Evolutionary conservation across 768 basidiomycete species (phyloP).

Genomic region (Podaxis sp.): DNA sequence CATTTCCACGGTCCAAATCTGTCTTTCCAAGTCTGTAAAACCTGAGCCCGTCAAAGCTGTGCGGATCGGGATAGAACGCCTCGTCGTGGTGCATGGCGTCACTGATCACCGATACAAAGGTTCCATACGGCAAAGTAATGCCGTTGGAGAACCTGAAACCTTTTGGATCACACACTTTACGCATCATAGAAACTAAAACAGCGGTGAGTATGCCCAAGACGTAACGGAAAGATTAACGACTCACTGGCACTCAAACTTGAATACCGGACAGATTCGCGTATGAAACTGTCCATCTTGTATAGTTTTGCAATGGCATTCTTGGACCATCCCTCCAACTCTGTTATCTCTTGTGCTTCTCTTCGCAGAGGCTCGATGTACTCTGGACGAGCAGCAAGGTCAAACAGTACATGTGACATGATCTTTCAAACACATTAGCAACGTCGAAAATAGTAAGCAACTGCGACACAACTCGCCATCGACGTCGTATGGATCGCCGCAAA

Average conservation of each 20-base stretch:
- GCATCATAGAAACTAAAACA: conserved; percentile 24
- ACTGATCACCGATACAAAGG: conserved; percentile 13
- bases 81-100: conserved; percentile 9
- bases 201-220: neutral
- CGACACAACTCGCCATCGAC: conserved; percentile 23
- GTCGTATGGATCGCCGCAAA: conserved; percentile 28
- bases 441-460: neutral
- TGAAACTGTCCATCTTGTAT: conserved; percentile 38
- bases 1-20: neutral
- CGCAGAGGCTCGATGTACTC: conserved; percentile 29
- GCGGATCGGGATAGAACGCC: neutral
- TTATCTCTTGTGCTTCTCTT: conserved; percentile 32
- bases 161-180: conserved; percentile 25
- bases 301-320: conserved; percentile 30
- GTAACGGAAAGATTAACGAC: neutral
- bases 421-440: conserved; percentile 6
- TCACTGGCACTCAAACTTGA: conserved; percentile 3
- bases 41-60: conserved; percentile 1
- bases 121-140: conserved; percentile 16
- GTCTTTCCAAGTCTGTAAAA: conserved; percentile 7
- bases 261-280: conserved; percentile 27
- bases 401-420: conserved; percentile 28
- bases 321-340: conserved; percentile 27
- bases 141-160: conserved; percentile 43
- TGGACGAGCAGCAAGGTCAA: conserved; percentile 28